Base-by-base conservation (phyloP, 192 early-diverging fungal species). In the Linnemannia elongata region DNA sequence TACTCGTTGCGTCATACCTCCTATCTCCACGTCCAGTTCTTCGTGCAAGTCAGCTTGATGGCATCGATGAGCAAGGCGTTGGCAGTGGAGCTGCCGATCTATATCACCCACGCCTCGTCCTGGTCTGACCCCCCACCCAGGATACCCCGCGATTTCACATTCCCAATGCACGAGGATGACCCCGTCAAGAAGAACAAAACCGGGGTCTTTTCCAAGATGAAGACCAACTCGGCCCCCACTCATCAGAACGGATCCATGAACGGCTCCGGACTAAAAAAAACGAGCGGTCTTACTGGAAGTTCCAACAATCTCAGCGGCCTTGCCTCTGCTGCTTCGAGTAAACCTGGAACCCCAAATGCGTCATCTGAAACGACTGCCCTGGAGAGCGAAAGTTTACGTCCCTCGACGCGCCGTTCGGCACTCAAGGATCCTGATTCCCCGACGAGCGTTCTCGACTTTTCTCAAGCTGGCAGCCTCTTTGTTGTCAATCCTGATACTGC, bases 111-210 rank as follows among this genome's bases (percentile, higher is more conserved):
- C 18, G 76, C 85, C 22, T 87, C 85, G 20, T 87, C 85, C 0
- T 87, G 85, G 85, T 87, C 85, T 33, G 85, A 87, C 45, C 80
- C 85, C 7, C 85, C 85, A 27, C 85, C 85, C 54, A 76, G 85
- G 30, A 81, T 81, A 42, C 85, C 85, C n/a, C 71, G 63, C 4
- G 80, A 87, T 68, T 87, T 87, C 36, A 72, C 42, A 3, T 87
- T 87, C 70, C 85, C 85, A 2, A 24, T 81, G 44, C 85, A 87
- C 18, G 76, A 87, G 22, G 75, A 87, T 17, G 85, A 78, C 6
- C 80, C 80, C 3, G 76, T 87, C 22, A 87, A 81, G 68, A 87
- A 87, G 68, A 78, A 81, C 76, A 87, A 81, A 13, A 78, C 85
- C 3, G 85, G 85, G 1, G 79, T 87, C 1, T 87, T 87, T 54